Evolutionary conservation across 257 asterid genomes (phyloP).

Genomic region (Asclepias syriaca): DNA sequence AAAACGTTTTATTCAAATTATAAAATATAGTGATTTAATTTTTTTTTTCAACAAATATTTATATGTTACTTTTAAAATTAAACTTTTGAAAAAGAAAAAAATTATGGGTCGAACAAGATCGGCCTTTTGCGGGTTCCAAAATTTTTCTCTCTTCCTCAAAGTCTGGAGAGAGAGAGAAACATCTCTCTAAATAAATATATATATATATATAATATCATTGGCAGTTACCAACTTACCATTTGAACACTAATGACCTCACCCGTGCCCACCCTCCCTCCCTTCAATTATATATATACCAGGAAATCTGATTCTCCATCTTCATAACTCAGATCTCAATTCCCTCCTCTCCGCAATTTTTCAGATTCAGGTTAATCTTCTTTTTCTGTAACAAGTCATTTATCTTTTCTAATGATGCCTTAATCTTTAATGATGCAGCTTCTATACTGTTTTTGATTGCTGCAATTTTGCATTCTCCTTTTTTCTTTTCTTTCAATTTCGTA

Average conservation of each 20-base stretch:
- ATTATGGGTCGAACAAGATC: too few relatives aligned
- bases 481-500: not conserved
- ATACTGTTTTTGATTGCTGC: not conserved
- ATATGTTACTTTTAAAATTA: too few relatives aligned
- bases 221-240: conserved; percentile 2
- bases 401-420: not conserved
- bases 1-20: too few relatives aligned
- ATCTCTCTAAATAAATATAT: not conserved
- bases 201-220: not conserved
- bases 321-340: conserved; percentile 2
- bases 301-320: not conserved
- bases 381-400: not conserved
- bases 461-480: not conserved
- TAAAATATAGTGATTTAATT: too few relatives aligned
- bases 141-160: not conserved
- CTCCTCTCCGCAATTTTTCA: not conserved
- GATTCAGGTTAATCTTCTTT: not conserved
- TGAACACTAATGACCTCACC: not conserved
- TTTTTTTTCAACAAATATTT: too few relatives aligned
- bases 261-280: not conserved
- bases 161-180: not conserved
- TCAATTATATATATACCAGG: not conserved
- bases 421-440: not conserved
- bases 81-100: too few relatives aligned
- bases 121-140: not conserved